Evolutionary conservation across 305 asterid species (phyloP).

Genomic region (Lippia alba): DNA sequence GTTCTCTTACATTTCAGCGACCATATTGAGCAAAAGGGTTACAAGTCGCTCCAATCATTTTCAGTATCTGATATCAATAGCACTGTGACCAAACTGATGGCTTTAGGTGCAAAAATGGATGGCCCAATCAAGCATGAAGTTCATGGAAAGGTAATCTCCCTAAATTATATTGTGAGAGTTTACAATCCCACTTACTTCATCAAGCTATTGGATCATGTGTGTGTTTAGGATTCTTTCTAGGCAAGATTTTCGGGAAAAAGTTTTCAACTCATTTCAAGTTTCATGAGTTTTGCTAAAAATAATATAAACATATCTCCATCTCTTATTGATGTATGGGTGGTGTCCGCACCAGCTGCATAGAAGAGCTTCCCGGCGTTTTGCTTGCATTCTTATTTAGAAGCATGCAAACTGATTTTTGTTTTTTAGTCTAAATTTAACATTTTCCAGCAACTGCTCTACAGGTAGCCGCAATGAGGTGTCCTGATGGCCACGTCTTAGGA

Average conservation of each 20-base stretch:
- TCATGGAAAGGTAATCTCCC: slow-evolving; percentile 82
- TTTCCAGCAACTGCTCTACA: slow-evolving; percentile 23
- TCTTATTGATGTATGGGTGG: too few species aligned
- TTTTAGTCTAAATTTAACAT: slow-evolving; percentile 6
- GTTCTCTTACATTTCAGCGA: slow-evolving; percentile 51
- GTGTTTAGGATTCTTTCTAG: too few species aligned
- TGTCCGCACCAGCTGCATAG: too few species aligned
- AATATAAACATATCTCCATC: too few species aligned
- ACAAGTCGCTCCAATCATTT: slow-evolving; percentile 84
- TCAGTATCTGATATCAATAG: slow-evolving; percentile 75
- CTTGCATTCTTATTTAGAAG: neutral
- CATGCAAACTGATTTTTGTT: too few species aligned
- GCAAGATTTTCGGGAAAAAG: too few species aligned
- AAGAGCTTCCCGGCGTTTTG: too few species aligned
- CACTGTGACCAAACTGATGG: slow-evolving; percentile 78
- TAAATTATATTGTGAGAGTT: too few species aligned
- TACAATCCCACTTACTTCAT: too few species aligned
- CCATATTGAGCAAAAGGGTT: slow-evolving; percentile 59
- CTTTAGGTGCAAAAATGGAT: slow-evolving; percentile 90
- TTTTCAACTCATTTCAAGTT: too few species aligned
- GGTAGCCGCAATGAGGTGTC: slow-evolving; percentile 77
- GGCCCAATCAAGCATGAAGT: slow-evolving; percentile 86
- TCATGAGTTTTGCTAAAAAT: too few species aligned
- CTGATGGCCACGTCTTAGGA: slow-evolving; percentile 73
- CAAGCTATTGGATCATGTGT: too few species aligned